Evolutionary conservation across 164 flowering plant species (phyloP), one percentile per base, ranked within the genome.

Genomic region (Tinospora cordifolia): DNA sequence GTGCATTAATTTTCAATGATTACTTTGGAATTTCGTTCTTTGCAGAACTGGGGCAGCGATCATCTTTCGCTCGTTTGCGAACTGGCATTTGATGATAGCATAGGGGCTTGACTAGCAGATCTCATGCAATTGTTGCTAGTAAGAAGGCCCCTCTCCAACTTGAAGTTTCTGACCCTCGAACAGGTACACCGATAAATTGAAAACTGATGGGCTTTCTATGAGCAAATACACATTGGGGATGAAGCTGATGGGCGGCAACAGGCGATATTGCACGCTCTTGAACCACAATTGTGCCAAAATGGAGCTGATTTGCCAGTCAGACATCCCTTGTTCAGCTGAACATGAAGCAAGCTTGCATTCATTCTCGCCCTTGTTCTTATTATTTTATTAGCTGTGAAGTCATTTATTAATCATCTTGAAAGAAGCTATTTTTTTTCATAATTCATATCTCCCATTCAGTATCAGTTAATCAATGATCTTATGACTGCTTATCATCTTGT

Each of bases 41-140:
- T 80, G 80, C 88, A 90, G 96, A 82, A 76, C 70, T 90, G 89
- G 90, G 94, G 98, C 54, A 92, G 98, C 27, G 96, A 92, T 74
- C 96, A 90, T 79, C 90, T 92, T 51, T 91, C 96, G 63, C 79
- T 92, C 68, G 96, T 79, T 10, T 90, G 93, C 70, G 90, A 90
- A 74, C 80, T 92, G 72, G 98, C 98, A 26, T 89, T 90, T 72
- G 84, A 83, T 60, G 69, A 69, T 25, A 4, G 19, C 39, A 51
- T 27, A 14, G 34, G 19, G 38, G 64, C 73, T 66, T 74, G 78
- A 75, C 14, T 68, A 30, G 59, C 12, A 66, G 21, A 41, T 65
- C 36, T 6, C 14, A 41, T 39, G 8, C 63, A 19, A 19, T 5
- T 19, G 60, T 54, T n/a, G 24, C 60, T 19, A 54, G 0, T 54